Conservation (phyloP, 441 rosid species). For the Mallotus japonicus region DNA sequence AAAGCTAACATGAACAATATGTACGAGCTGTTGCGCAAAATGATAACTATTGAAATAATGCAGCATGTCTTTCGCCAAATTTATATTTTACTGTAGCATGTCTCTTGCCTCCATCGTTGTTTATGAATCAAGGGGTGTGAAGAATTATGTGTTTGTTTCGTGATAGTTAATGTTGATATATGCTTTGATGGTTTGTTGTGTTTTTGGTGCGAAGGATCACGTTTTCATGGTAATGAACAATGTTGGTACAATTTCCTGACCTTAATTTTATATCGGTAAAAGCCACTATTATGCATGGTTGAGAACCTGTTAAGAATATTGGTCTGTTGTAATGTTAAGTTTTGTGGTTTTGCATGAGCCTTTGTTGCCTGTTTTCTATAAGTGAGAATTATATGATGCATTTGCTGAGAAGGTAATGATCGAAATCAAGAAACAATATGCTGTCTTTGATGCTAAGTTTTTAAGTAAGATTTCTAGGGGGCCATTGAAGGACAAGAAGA, state of each 20-base stretch:
- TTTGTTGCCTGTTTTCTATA: conserved; percentile 79
- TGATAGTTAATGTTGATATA: no score
- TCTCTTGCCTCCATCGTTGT: no score
- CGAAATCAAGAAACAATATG: conserved; percentile 79
- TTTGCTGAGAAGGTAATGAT: conserved; percentile 66
- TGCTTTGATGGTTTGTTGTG: no score
- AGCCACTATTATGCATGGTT: background rate
- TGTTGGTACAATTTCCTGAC: conserved; percentile 79
- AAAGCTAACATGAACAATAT: no score
- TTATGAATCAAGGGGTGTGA: no score
- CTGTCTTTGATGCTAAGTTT: conserved; percentile 70
- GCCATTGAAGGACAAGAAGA: conserved; percentile 59
- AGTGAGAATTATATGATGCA: conserved; percentile 63
- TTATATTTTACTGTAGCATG: no score
- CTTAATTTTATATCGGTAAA: conserved; percentile 70
- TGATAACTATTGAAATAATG: no score
- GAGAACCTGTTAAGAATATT: background rate
- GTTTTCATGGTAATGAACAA: no score
- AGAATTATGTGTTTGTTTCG: no score
- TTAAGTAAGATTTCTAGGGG: conserved; percentile 82
- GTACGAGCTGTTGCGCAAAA: no score
- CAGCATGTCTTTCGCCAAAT: no score
- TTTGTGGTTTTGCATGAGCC: conserved; percentile 36
- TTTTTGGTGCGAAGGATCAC: no score
- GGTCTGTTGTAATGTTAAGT: background rate